phyloP scores from a whole-genome alignment of 73 alveolate genomes.

The Uronychia setigera region DNA sequence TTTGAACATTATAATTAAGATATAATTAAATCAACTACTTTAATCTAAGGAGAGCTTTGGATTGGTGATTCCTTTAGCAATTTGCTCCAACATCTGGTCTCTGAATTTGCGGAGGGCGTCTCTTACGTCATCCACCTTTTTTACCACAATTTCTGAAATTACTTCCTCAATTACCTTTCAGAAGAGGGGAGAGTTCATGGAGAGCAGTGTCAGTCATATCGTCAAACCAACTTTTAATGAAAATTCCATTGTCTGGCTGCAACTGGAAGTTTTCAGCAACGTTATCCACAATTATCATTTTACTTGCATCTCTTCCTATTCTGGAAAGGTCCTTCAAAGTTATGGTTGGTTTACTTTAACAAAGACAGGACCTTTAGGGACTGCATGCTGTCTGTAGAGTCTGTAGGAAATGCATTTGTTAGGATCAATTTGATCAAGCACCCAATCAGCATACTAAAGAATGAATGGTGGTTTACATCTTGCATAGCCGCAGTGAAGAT shows the following conservation, averaged over 20 bases:
- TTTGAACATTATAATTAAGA: too few species aligned
- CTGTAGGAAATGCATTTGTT: slow-evolving; percentile 77
- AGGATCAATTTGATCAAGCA: slow-evolving; percentile 85
- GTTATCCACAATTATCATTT: slow-evolving; percentile 94
- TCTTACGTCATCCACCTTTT: slow-evolving; percentile 92
- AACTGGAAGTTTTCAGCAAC: slow-evolving; percentile 94
- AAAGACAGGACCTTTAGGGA: slow-evolving; percentile 81
- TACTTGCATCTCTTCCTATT: slow-evolving; percentile 94
- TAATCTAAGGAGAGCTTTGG: slow-evolving; percentile 70
- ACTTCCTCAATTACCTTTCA: slow-evolving; percentile 62
- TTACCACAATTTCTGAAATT: slow-evolving; percentile 75
- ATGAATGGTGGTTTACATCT: slow-evolving; percentile 24
- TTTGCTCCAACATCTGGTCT: slow-evolving; percentile 80
- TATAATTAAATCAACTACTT: too few species aligned
- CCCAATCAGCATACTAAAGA: slow-evolving; percentile 91
- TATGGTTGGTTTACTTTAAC: slow-evolving; percentile 59
- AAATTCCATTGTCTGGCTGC: slow-evolving; percentile 95
- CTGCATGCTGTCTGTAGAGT: slow-evolving; percentile 95
- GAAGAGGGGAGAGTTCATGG: slow-evolving; percentile 89
- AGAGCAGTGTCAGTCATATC: slow-evolving; percentile 93
- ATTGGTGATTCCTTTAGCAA: slow-evolving; percentile 60
- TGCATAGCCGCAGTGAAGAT: slow-evolving; percentile 98
- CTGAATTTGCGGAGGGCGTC: slow-evolving; percentile 84
- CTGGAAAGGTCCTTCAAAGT: slow-evolving; percentile 78
- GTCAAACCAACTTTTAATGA: slow-evolving; percentile 94